Conservation (phyloP, 148 eudicot species). For the Chenopodium suecicum region DNA sequence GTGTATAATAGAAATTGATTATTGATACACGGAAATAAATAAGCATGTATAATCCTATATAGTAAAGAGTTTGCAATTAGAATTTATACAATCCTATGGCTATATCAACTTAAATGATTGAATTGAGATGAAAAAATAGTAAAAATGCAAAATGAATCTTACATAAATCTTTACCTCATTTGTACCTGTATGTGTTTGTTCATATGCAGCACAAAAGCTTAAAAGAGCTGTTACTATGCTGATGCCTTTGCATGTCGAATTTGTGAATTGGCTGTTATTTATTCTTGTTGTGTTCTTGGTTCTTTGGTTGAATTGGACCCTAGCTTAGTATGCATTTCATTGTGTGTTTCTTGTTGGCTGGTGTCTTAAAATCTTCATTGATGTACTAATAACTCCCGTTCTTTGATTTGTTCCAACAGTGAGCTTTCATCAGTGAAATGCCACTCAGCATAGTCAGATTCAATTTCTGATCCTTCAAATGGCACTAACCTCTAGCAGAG, state of each 20-base stretch:
- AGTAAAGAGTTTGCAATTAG: not conserved
- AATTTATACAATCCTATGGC: not conserved
- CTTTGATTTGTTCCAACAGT: conserved; percentile 7
- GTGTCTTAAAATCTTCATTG: not conserved
- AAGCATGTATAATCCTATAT: not conserved
- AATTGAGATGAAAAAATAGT: not conserved
- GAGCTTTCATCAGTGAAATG: conserved; percentile 14
- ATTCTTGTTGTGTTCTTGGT: not conserved
- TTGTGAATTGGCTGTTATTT: not conserved
- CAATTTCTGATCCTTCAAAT: conserved; percentile 24
- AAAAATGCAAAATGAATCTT: not conserved
- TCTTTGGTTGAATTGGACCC: not conserved
- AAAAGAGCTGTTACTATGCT: not conserved
- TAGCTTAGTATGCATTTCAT: not conserved
- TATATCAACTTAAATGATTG: too few relatives aligned
- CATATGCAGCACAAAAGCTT: not conserved
- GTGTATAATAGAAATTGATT: not conserved
- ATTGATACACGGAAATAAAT: not conserved
- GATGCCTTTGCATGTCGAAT: not conserved
- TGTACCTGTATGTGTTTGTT: not conserved
- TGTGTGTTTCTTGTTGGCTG: not conserved
- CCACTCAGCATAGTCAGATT: conserved; percentile 17
- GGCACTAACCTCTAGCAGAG: conserved; percentile 33
- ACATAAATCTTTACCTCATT: not conserved
- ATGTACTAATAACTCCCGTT: not conserved